Evolutionary conservation across 2,329 filamentous ascomycete genomes (phyloP).

Genomic region (Xenosphaeropsis pyriputrescens): DNA sequence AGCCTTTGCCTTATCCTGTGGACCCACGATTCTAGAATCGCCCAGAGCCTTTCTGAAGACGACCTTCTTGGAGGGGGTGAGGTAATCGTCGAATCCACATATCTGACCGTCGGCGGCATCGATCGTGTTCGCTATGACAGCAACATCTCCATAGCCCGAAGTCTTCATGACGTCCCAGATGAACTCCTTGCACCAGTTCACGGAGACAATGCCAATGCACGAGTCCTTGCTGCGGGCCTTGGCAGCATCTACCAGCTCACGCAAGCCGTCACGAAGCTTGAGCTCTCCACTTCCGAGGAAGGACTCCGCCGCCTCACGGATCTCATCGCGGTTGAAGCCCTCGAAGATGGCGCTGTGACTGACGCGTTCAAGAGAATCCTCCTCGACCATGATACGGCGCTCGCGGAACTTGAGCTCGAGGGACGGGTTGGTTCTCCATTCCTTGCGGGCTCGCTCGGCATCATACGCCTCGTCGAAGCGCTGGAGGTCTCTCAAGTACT

Average conservation of each 20-base stretch:
- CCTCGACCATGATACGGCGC: constrained; percentile 9
- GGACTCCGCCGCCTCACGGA: constrained; percentile 6
- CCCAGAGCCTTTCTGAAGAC: too few species aligned
- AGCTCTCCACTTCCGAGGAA: constrained; percentile 7
- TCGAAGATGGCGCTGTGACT: constrained; percentile 11
- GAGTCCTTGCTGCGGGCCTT: neutral
- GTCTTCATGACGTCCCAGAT: neutral
- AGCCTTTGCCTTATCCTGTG: constrained; percentile 1
- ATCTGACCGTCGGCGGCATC: neutral
- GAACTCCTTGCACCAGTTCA: constrained; percentile 10
- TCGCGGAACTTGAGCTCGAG: constrained; percentile 9
- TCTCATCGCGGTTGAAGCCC: constrained; percentile 6
- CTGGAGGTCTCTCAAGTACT: neutral
- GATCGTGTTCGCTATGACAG: too few species aligned
- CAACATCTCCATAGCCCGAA: too few species aligned
- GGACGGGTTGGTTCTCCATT: constrained; percentile 6
- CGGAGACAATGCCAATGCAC: constrained; percentile 12
- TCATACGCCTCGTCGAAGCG: neutral
- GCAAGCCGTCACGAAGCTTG: constrained; percentile 8
- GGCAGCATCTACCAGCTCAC: constrained; percentile 5
- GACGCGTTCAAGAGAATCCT: constrained; percentile 11
- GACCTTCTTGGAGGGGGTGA: too few species aligned
- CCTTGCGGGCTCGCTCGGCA: constrained; percentile 6
- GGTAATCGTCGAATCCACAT: too few species aligned
- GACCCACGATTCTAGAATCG: too few species aligned